A percentile compares a stretch with the other conserved stretches of the same genome.
Evolutionary conservation across 768 basidiomycete genomes (phyloP).

Genomic region (Coprinopsis cinerea): DNA sequence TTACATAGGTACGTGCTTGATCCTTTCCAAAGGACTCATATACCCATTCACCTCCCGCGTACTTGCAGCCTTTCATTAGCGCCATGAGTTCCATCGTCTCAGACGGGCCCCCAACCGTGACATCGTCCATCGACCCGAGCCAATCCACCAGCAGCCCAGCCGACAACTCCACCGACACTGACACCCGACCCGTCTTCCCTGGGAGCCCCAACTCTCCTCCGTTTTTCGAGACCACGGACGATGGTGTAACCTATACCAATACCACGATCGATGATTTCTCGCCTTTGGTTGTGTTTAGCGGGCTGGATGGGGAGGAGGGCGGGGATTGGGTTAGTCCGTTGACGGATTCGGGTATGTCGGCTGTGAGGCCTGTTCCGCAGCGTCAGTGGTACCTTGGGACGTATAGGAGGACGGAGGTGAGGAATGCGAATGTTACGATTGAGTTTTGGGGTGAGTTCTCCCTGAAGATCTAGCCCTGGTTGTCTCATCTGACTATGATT

Average conservation of each 20-base stretch:
- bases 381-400: conserved; percentile 7
- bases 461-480: background rate
- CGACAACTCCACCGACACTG: background rate
- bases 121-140: background rate
- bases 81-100: too few relatives aligned
- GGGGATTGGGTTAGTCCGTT: conserved; percentile 6
- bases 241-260: conserved; percentile 11
- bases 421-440: conserved; percentile 3
- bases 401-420: conserved; percentile 4
- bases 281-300: conserved; percentile 8
- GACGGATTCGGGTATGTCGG: background rate
- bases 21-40: too few relatives aligned
- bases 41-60: too few relatives aligned
- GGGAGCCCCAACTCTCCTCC: background rate
- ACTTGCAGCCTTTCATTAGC: too few relatives aligned
- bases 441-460: conserved; percentile 5
- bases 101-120: background rate
- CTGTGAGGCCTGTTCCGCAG: background rate
- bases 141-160: background rate
- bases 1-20: too few relatives aligned
- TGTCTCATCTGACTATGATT: background rate
- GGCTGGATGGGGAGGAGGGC: background rate
- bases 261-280: conserved; percentile 12
- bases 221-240: background rate
- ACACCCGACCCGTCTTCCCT: background rate